These are phyloP conservation scores for Cubamyces sp. DNA, from an alignment of 768 basidiomycete species.

Conservation along the genomic window DNA sequence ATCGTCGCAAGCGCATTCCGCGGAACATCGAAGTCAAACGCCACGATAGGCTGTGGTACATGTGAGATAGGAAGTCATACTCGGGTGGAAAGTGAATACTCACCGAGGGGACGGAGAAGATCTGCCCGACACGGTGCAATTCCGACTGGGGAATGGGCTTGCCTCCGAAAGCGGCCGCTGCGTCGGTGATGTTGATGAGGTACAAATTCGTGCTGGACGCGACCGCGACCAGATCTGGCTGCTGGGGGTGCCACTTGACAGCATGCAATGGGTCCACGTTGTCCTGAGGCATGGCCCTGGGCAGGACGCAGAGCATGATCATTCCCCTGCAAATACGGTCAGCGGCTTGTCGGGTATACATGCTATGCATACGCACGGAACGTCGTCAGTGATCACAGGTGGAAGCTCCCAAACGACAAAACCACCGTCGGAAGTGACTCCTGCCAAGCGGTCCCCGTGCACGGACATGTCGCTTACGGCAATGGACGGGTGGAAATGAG, in stretches of 20 bases:
- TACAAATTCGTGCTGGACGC: constrained; percentile 79
- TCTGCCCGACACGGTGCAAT: constrained; percentile 66
- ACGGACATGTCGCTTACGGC: constrained; percentile 88
- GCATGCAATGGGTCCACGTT: constrained; percentile 68
- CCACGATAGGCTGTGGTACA: constrained; percentile 66
- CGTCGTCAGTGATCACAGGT: constrained; percentile 82
- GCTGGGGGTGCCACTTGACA: constrained; percentile 89
- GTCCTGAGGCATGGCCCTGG: constrained; percentile 61
- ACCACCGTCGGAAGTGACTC: constrained; percentile 86
- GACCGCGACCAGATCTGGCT: constrained; percentile 79
- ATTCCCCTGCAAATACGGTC: constrained; percentile 51
- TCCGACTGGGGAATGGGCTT: constrained; percentile 72
- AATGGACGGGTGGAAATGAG: constrained; percentile 59
- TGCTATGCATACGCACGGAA: constrained; percentile 59
- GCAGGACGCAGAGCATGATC: constrained; percentile 69
- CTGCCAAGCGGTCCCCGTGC: constrained; percentile 78
- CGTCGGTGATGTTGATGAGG: constrained; percentile 71
- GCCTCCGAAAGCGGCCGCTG: constrained; percentile 60
- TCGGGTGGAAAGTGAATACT: constrained; percentile 34
- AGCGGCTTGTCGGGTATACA: constrained; percentile 8
- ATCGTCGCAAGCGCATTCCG: constrained; percentile 81
- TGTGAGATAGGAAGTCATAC: background rate
- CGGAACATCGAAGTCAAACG: constrained; percentile 83
- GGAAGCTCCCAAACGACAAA: constrained; percentile 90
- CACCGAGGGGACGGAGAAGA: constrained; percentile 73